Evolutionary conservation across 2,329 filamentous ascomycete genomes (phyloP), one percentile per base, ranked within the genome.

Genomic region (Dactylella cylindrospora): DNA sequence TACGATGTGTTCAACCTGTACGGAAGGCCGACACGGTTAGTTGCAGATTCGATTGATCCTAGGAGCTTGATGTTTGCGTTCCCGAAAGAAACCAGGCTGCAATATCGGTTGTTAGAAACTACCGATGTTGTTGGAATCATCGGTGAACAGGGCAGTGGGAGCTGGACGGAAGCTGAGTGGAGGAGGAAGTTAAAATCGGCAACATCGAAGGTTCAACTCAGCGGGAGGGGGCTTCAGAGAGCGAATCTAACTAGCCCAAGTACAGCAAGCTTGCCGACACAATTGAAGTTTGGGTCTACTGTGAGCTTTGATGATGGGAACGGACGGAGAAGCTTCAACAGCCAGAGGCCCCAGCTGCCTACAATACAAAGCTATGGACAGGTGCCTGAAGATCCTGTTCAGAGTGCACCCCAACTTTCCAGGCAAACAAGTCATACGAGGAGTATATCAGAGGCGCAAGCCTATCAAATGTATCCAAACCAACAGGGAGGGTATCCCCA

Each of bases 31-130:
- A 86, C 82, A 22, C 84, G 88, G 64, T 78, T 98, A 36, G 84
- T 95, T 26, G 89, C 93, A 2, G 95, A 95, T 70, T 85, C 87
- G 0, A 80, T 90, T 36, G 90, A 97, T 73, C 78, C 87, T 3
- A 83, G 89, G 38, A 95, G 93, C 53, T 78, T 98, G 66, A 98
- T 98, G 93, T 98, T 97, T 72, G 93, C 90, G 4, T 94, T 98
- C 84, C 91, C 93, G 0, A 88, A 87, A 68, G 84, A 93, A 68
- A 83, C 84, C 5, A 49, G 33, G 19, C 25, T 19, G 47, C 81
- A 87, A 66, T 95, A 95, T 69, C 90, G 91, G 0, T 97, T 97
- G 70, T 75, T 98, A 20, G 93, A 97, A 70, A 83, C 90, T 28
- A 74, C 90, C 52, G 93, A 98, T 70, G 88, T 97, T 12, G 84